phyloP scores from a whole-genome alignment of 208 protist species.

The Phytomonas serpens region DNA sequence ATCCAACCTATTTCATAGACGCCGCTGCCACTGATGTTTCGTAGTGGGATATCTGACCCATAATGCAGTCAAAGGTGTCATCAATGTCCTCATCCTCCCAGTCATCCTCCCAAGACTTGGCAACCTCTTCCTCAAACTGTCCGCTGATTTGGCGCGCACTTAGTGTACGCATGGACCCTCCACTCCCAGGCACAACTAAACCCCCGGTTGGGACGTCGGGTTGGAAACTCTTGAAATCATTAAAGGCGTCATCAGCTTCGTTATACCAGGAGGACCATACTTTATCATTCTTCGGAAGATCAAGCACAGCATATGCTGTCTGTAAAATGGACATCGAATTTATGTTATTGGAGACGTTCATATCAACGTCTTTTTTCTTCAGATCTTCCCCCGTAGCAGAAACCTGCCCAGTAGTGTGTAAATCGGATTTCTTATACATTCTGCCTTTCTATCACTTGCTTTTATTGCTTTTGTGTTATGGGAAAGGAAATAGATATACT shows the following conservation, averaged over 20 bases:
- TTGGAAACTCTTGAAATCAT: conserved; percentile 79
- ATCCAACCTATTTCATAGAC: neutral
- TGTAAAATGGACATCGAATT: conserved; percentile 38
- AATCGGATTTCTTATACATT: conserved; percentile 5
- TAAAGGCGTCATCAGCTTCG: conserved; percentile 69
- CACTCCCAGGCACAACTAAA: conserved; percentile 9
- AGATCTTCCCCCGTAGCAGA: neutral
- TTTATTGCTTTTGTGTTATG: neutral
- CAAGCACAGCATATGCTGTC: conserved; percentile 38
- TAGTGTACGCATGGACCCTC: conserved; percentile 63
- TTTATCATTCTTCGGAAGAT: conserved; percentile 46
- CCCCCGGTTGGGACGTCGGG: conserved; percentile 14
- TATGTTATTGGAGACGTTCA: conserved; percentile 6
- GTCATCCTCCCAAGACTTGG: conserved; percentile 87
- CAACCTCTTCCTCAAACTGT: conserved; percentile 87
- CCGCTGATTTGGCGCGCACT: conserved; percentile 80
- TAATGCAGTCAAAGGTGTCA: conserved; percentile 85
- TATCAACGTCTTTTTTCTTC: neutral
- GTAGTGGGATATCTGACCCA: conserved; percentile 65
- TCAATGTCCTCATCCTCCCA: conserved; percentile 91
- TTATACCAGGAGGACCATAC: conserved; percentile 83
- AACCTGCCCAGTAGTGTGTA: neutral
- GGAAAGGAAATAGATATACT: neutral
- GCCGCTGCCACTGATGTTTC: conserved; percentile 40
- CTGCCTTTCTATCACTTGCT: neutral